Percentiles rank a stretch among this genome's conserved stretches.
phyloP scores from a whole-genome alignment of 495 filamentous ascomycete genomes.

The Aspergillus indologenus region DNA sequence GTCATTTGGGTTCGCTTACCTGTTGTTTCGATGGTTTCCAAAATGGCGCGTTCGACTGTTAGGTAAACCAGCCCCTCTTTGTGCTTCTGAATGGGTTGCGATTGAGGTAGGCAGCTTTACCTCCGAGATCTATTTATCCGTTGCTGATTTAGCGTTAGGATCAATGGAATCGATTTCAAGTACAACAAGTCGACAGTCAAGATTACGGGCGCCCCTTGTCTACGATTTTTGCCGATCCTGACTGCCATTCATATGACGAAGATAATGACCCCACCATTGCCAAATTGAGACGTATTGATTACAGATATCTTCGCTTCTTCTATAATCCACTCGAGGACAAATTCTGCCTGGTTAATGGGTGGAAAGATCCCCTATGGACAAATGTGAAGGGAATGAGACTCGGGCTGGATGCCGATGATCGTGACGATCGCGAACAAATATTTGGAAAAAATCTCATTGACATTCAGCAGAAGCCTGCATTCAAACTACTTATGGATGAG shows the following conservation, averaged over 20 bases:
- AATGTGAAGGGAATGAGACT: constrained; percentile 68
- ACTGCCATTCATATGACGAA: constrained; percentile 63
- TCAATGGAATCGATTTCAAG: constrained; percentile 87
- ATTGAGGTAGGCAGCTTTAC: constrained; percentile 58
- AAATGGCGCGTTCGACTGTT: constrained; percentile 76
- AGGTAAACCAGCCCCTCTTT: constrained; percentile 63
- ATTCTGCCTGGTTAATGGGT: constrained; percentile 79
- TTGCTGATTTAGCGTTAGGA: constrained; percentile 50
- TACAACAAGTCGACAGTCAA: constrained; percentile 62
- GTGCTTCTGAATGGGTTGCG: constrained; percentile 83
- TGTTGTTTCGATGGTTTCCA: constrained; percentile 87
- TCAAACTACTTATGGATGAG: constrained; percentile 86
- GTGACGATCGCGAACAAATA: constrained; percentile 74
- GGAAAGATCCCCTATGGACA: constrained; percentile 91
- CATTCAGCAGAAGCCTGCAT: constrained; percentile 80
- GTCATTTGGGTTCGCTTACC: constrained; percentile 74
- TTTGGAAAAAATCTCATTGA: constrained; percentile 89
- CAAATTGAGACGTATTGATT: constrained; percentile 73
- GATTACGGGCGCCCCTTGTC: constrained; percentile 78
- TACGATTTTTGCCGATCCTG: constrained; percentile 73
- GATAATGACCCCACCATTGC: constrained; percentile 78
- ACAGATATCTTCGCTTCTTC: constrained; percentile 90
- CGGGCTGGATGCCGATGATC: constrained; percentile 90
- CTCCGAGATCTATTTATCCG: constrained; percentile 8
- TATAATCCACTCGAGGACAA: constrained; percentile 86